These are phyloP conservation scores for Scleromitrula shiraiana DNA, from an alignment of 2,329 filamentous ascomycete species.

Conservation along the genomic window DNA sequence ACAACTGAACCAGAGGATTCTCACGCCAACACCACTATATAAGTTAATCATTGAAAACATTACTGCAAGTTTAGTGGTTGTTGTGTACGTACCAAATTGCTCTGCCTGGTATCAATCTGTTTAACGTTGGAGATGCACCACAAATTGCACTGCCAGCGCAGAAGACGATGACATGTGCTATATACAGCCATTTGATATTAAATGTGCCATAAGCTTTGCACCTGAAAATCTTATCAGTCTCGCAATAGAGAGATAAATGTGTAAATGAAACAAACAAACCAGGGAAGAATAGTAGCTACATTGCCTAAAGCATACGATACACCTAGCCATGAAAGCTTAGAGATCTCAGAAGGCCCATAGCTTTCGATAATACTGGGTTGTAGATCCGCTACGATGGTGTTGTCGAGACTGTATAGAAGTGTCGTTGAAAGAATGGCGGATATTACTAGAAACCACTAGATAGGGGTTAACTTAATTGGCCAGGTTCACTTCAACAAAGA, in stretches of 20 bases:
- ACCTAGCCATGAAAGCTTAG: slow-evolving; percentile 34
- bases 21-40: not conserved
- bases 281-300: not conserved
- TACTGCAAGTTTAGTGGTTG: not conserved
- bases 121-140: slow-evolving; percentile 24
- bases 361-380: slow-evolving; percentile 33
- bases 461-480: not conserved
- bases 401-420: not conserved
- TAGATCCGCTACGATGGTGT: slow-evolving; percentile 30
- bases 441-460: not conserved
- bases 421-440: not conserved
- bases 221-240: slow-evolving; percentile 17
- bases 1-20: no score
- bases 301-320: slow-evolving; percentile 30
- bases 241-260: not conserved
- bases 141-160: slow-evolving; percentile 24
- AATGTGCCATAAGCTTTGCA: slow-evolving; percentile 15
- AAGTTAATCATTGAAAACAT: not conserved
- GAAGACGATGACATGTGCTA: slow-evolving; percentile 15
- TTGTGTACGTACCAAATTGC: slow-evolving; percentile 35
- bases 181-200: slow-evolving; percentile 18
- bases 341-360: slow-evolving; percentile 32
- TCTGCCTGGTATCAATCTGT: slow-evolving; percentile 38
- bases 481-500: not conserved
- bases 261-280: not conserved